phyloP scores from a whole-genome alignment of 1,284 basidiomycete species.

The Trichosporon ovoides region DNA sequence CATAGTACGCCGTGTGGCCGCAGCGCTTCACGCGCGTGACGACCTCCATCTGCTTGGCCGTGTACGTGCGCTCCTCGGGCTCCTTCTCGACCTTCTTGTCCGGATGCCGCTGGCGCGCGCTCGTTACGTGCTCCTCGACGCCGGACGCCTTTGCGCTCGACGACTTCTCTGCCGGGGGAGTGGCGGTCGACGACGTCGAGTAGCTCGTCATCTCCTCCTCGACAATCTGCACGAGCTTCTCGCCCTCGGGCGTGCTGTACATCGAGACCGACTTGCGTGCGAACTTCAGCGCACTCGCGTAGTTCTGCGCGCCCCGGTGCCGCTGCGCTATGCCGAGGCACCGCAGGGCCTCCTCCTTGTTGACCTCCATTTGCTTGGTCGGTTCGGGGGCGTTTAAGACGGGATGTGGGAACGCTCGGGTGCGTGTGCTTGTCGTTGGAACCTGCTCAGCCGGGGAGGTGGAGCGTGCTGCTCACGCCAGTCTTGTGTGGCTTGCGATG shows the following conservation, averaged over 20 bases:
- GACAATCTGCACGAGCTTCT: slow-evolving; percentile 46
- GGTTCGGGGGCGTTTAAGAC: too few relatives aligned
- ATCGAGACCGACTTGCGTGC: slow-evolving; percentile 82
- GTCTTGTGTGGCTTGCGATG: too few relatives aligned
- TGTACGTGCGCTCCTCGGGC: slow-evolving; percentile 68
- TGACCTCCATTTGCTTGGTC: slow-evolving; percentile 93
- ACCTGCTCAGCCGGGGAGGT: too few relatives aligned
- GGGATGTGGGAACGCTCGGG: too few relatives aligned
- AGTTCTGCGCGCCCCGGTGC: slow-evolving; percentile 66
- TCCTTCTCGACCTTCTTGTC: slow-evolving; percentile 7
- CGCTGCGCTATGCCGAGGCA: slow-evolving; percentile 71
- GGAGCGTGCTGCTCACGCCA: too few relatives aligned
- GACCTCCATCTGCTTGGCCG: slow-evolving; percentile 72
- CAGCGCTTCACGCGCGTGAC: slow-evolving; percentile 83
- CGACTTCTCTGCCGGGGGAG: too few relatives aligned
- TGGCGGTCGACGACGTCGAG: background rate
- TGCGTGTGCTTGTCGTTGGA: too few relatives aligned
- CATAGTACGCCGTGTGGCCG: slow-evolving; percentile 87
- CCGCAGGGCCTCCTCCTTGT: slow-evolving; percentile 79
- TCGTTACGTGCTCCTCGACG: slow-evolving; percentile 47
- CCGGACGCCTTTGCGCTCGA: slow-evolving; percentile 34
- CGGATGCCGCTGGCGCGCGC: slow-evolving; percentile 30
- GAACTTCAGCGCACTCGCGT: slow-evolving; percentile 77
- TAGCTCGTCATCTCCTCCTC: slow-evolving; percentile 38
- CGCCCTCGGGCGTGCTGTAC: slow-evolving; percentile 75